Conservation (phyloP, 2,329 filamentous ascomycete species). For the Amauroascus niger region DNA sequence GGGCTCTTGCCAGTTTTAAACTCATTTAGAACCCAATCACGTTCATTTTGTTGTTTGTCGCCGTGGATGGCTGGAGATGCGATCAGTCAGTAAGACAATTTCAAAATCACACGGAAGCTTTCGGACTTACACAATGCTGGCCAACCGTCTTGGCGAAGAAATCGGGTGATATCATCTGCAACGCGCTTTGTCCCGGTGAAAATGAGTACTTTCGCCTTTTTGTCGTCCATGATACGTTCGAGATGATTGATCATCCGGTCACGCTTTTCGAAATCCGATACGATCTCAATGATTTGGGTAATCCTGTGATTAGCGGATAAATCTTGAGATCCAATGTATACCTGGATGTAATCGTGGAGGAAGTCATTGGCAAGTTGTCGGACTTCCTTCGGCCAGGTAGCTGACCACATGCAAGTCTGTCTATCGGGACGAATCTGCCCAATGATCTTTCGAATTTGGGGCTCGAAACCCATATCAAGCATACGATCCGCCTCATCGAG, state of each 20-base stretch:
- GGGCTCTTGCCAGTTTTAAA: constrained; percentile 99
- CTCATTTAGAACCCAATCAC: constrained; percentile 98
- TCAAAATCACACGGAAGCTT: constrained; percentile 19
- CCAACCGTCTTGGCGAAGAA: constrained; percentile 96
- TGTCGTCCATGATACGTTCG: constrained; percentile 95
- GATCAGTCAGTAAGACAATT: constrained; percentile 30
- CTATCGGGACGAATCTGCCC: constrained; percentile 93
- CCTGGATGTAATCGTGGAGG: constrained; percentile 92
- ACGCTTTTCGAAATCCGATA: constrained; percentile 94
- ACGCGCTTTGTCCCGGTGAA: constrained; percentile 84
- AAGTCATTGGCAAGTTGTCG: constrained; percentile 84
- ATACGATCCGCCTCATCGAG: constrained; percentile 99
- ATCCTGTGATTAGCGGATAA: constrained; percentile 96
- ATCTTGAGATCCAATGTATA: constrained; percentile 96
- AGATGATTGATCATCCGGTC: constrained; percentile 95
- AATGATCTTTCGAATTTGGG: constrained; percentile 98
- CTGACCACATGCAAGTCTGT: constrained; percentile 99
- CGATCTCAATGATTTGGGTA: constrained; percentile 93
- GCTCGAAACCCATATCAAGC: constrained; percentile 99
- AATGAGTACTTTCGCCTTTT: constrained; percentile 87
- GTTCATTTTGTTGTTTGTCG: constrained; percentile 98
- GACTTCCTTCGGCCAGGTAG: constrained; percentile 98
- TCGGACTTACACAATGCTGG: constrained; percentile 73
- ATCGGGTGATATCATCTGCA: constrained; percentile 93
- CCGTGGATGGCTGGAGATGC: constrained; percentile 72